These are phyloP conservation scores for Lablab purpureus DNA, from an alignment of 306 rosid genomes.

Conservation along the genomic window DNA sequence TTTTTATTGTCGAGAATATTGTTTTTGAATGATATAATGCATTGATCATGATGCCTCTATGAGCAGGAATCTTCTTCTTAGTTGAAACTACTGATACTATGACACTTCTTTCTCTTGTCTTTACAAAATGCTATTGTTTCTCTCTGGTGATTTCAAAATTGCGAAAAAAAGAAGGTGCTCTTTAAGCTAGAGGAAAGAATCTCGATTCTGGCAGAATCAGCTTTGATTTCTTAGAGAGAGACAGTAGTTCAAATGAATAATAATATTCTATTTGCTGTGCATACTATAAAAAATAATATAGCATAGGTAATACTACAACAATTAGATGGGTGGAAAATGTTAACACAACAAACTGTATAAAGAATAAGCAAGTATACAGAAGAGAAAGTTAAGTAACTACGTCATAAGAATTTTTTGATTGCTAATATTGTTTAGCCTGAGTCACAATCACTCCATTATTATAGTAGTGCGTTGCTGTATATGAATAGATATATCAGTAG, in stretches of 20 bases:
- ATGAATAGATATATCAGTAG: neutral
- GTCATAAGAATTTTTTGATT: constrained; percentile 14
- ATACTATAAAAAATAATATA: neutral
- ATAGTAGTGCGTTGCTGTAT: neutral
- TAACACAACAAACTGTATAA: neutral
- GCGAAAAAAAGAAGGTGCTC: constrained; percentile 12
- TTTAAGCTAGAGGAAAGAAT: constrained; percentile 40
- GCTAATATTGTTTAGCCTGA: neutral
- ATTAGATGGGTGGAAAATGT: constrained; percentile 1
- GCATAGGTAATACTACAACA: constrained; percentile 13
- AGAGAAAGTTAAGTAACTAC: neutral
- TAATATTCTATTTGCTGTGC: neutral
- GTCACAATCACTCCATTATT: neutral
- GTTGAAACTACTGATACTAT: constrained; percentile 12
- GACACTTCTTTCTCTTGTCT: constrained; percentile 22
- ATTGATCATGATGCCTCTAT: constrained; percentile 41
- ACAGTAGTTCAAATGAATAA: constrained; percentile 6
- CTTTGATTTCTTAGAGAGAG: constrained; percentile 18
- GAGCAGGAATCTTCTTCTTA: neutral
- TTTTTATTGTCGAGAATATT: constrained; percentile 24
- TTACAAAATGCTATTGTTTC: constrained; percentile 2
- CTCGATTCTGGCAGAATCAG: constrained; percentile 28
- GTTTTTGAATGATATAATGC: constrained; percentile 26
- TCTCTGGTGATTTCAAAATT: constrained; percentile 22
- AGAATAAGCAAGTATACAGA: neutral